Evolutionary conservation across 805 yeast species (phyloP), one percentile per base, ranked within the genome.

Genomic region (Saturnispora kantuleensis): DNA sequence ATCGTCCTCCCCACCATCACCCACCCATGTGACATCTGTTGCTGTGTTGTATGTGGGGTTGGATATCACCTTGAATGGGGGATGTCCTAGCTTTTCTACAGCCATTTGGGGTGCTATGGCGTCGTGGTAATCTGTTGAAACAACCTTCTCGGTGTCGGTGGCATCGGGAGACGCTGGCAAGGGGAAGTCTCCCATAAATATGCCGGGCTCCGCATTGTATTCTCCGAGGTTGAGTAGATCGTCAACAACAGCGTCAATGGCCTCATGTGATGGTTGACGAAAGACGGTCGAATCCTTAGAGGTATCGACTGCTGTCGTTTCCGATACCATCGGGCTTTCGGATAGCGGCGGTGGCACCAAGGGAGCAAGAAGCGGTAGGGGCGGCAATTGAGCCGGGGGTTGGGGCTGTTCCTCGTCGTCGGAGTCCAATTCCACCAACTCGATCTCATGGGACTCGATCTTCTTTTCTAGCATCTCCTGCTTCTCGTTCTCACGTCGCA

Each of bases 1-100:
- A 31, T 38, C 41, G 12, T 38, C 35, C 13, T 10, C 12, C 8
- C n/a, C 33, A 7, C 41, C 41, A 5, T 28, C 12, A 21, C 12
- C 26, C 26, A 15, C n/a, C 13, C 26, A 21, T 6, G 26, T 21
- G 26, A 21, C 2, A 21, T 21, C 26, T 21, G 26, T 6, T 5
- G 8, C 8, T 21, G 26, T 21, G 26, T 21, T 21, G 26, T 21
- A 21, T 5, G 26, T 21, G 26, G 26, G 26, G 8, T 21, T 21
- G 8, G 26, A 21, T 21, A 21, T 21, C 59, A 11, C 65, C 65
- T 16, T 55, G 58, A 15, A 21, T 21, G 26, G 26, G 8, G 26
- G 26, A 21, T 21, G 26, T 21, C 26, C 26, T 5, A 21, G 26
- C 5, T 21, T 21, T 5, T 21, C 26, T 21, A 7, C 26, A 6